Base-by-base conservation (phyloP, 1,284 basidiomycete genomes). In the Ustilago shanxiensis region DNA sequence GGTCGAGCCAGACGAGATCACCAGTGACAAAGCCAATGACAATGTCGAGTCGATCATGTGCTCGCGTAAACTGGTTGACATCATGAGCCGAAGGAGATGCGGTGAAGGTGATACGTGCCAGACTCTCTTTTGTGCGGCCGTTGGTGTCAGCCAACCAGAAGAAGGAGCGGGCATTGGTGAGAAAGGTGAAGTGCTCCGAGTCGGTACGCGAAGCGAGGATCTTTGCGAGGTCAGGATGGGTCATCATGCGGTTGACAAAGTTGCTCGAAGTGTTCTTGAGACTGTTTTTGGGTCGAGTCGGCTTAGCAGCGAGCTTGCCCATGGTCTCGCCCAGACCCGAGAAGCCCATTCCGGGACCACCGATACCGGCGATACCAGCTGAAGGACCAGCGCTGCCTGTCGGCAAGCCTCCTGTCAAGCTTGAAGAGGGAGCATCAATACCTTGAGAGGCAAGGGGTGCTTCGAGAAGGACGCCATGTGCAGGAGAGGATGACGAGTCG, bases 21-120 rank as follows among this genome's bases (percentile, higher is more conserved):
- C 96, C 96, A 0, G 94, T 93, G 74, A 89, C 90, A 84, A 99
- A 98, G 2, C 96, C 96, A 79, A 99, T 92, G 62, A 98, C 89
- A 13, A 98, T 89, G 84, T 99, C 97, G 44, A 98, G 88, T 50
- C 91, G 90, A 58, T 94, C 92, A 5, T 91, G 88, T 8, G 90
- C 91, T 10, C 92, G 90, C 1, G 94, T 98, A 9, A 90, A 87
- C 16, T 89, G 87, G 79, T 97, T 97, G 55, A 97, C 90, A 80
- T 89, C 93, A 85, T 97, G 94, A 80, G 94, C 95, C 0, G 95
- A 96, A 0, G 83, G 76, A 74, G 91, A 90, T 9, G 92, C 90
- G 35, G 53, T 59, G 87, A 98, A 98, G 28, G 91, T 92, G 70
- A 98, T 91, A 60, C 92, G 90, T 24, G 92, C 90, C 29, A 98